Evolutionary conservation across 805 yeast genomes (phyloP), one percentile per base, ranked within the genome.

Genomic region (Candida alai): DNA sequence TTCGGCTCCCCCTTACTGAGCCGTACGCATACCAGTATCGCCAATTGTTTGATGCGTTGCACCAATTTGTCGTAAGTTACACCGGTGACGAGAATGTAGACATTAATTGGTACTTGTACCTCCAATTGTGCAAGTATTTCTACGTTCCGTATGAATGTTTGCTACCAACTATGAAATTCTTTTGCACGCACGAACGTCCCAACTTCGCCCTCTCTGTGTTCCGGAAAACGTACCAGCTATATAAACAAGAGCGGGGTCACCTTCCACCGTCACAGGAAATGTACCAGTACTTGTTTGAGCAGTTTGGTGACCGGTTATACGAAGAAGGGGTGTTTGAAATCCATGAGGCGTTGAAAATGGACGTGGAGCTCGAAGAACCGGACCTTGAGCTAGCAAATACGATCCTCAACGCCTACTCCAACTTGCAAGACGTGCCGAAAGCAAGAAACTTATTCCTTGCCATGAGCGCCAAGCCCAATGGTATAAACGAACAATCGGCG

Each of bases 251-350:
- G 6, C 28, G 17, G 17, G n/a, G n/a, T n/a, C 41, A 45, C 34
- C 30, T 42, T 15, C 62, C 67, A 9, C 63, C 67, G 5, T 56
- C 49, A 56, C 51, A 57, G 32, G 79, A 76, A 15, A 73, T 82
- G 54, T 85, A 83, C 46, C 54, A 69, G 35, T 73, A 73, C 43
- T 53, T 84, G 16, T 78, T 84, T 50, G 63, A 70, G 33, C 72
- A 72, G 30, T 82, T 82, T 57, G 84, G 87, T 1, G 65, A 67
- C 31, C 60, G 62, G 34, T 56, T 68, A 21, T 84, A 78, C 44
- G 77, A 72, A 37, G 79, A 78, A 6, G 93, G 90, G 0, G 76
- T 83, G 12, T 64, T 64, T 31, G 81, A 78, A 37, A 54, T 84
- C 3, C 86, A 83, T 44, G 71, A 76, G 35, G 68, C 72, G 30